Conservation (phyloP, 768 basidiomycete genomes). For the Lepiota brunneoincarnata region DNA sequence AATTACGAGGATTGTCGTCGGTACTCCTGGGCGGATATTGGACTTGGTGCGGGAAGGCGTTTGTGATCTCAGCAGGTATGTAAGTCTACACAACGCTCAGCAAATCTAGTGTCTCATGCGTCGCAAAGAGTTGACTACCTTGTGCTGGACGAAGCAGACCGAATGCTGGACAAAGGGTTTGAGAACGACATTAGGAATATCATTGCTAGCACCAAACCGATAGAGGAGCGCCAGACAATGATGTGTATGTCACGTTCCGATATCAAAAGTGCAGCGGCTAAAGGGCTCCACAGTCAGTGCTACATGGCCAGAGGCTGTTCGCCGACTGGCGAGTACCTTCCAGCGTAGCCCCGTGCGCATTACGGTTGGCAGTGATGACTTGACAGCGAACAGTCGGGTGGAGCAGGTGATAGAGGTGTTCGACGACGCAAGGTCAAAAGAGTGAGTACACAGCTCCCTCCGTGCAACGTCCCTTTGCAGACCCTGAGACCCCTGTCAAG, state of each 20-base stretch:
- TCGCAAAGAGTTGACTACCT: slow-evolving; percentile 75
- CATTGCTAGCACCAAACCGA: slow-evolving; percentile 70
- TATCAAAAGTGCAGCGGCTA: background rate
- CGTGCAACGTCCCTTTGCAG: background rate
- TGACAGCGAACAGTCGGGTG: slow-evolving; percentile 93
- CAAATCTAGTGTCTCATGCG: slow-evolving; percentile 3
- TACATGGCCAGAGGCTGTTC: slow-evolving; percentile 96
- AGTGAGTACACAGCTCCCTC: slow-evolving; percentile 53
- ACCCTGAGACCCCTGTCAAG: slow-evolving; percentile 29
- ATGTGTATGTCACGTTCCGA: slow-evolving; percentile 69
- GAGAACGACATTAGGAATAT: slow-evolving; percentile 96
- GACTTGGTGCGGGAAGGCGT: slow-evolving; percentile 89
- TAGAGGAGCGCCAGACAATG: slow-evolving; percentile 79
- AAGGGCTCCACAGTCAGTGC: slow-evolving; percentile 70
- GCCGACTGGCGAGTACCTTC: slow-evolving; percentile 86
- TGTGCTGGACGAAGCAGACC: slow-evolving; percentile 95
- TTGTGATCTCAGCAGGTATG: slow-evolving; percentile 77
- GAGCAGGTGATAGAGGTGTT: slow-evolving; percentile 92
- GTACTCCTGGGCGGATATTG: slow-evolving; percentile 91
- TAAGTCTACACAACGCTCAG: slow-evolving; percentile 9
- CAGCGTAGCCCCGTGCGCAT: slow-evolving; percentile 82
- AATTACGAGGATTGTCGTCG: slow-evolving; percentile 79
- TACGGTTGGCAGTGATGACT: slow-evolving; percentile 93
- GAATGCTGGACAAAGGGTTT: slow-evolving; percentile 98
- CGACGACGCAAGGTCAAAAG: slow-evolving; percentile 80